Base-by-base conservation (phyloP, 1,284 basidiomycete species). In the Sphagnurus paluster region DNA sequence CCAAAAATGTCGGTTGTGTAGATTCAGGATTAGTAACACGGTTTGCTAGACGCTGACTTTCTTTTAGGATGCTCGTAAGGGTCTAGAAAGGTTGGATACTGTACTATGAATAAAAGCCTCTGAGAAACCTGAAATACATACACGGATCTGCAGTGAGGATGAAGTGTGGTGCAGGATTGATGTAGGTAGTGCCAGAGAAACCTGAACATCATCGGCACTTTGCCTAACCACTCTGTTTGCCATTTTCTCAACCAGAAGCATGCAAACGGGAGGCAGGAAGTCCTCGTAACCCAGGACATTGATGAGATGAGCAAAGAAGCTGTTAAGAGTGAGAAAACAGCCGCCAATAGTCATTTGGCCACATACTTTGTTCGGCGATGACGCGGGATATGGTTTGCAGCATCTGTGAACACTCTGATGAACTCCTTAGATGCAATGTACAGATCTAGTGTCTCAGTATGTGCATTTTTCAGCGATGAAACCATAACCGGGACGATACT, bases 401-500 rank as follows among this genome's bases (percentile, higher is more conserved):
- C 93, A 62, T 93, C 92, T 0, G 90, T 90, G 64, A 96, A 95
- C 25, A 93, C 82, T n/a, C 80, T 82, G 29, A 96, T 64, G 62
- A 95, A 91, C 23, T 88, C 81, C 55, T 79, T 77, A 0, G 87
- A 77, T 0, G 71, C 82, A 36, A 84, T 71, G 48, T 84, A 83
- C 19, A 94, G 68, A 25, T 84, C 77, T 42, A 89, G 66, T 10
- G 74, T 70, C 17, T 68, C 65, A 5, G 69, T 56, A 52, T 86
- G 72, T 39, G 76, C 73, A 46, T 72, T 61, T 64, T 80, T 83
- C 60, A 90, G 71, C 0, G 90, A 89, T 5, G 82, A 74, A 13
- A 87, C 85, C 82, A 98, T 90, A 28, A 97, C 90, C 0, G 97
- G 96, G 1, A 98, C 88, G 47, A 98, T 95, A 60, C 82, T 89